Evolutionary conservation across 768 basidiomycete species (phyloP), one percentile per base, ranked within the genome.

Genomic region (Kwoniella sp.): DNA sequence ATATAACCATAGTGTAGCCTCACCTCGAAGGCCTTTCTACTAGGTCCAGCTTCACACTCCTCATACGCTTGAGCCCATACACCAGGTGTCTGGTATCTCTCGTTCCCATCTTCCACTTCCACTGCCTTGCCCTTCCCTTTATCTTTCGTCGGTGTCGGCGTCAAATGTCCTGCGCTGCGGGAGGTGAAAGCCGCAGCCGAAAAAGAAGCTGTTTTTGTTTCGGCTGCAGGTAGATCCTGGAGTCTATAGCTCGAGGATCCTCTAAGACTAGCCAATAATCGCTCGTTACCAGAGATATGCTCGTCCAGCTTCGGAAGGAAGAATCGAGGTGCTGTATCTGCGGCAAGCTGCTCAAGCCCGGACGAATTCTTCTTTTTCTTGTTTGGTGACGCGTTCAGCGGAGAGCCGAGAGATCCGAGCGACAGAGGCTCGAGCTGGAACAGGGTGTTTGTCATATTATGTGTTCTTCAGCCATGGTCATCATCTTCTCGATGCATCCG

Each of bases 261-360:
- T 36, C 63, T 58, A n/a, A 72, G 47, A 30, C 67, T 63, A 13
- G 25, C 40, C 44, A 74, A 33, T 46, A 74, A 53, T 24, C 73
- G 60, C 21, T 71, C 68, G 13, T 65, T 54, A 26, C 66, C 67
- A 6, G 68, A 55, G 22, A 62, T 59, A 58, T 66, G 54, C 19
- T 74, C 68, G 33, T 70, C 70, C 37, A 72, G 48, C 8, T 27
- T 19, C 4, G 72, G 72, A 9, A 74, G 57, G 24, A 55, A 48
- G 51, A 74, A 74, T 6, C 40, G 44, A 19, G 67, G 60, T 30
- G 21, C n/a, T 13, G 53, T 53, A 22, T 47, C 22, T 24, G 48
- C 33, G 33, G 6, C 33, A 6, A 33, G 33, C 17, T 44, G 40
- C 10, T 44, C 40, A 15, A 33, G 33, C 33, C 13, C 33, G 33